Evolutionary conservation across 2,329 filamentous ascomycete genomes (phyloP), one percentile per base, ranked within the genome.

Genomic region (Rhynchosporium secalis): DNA sequence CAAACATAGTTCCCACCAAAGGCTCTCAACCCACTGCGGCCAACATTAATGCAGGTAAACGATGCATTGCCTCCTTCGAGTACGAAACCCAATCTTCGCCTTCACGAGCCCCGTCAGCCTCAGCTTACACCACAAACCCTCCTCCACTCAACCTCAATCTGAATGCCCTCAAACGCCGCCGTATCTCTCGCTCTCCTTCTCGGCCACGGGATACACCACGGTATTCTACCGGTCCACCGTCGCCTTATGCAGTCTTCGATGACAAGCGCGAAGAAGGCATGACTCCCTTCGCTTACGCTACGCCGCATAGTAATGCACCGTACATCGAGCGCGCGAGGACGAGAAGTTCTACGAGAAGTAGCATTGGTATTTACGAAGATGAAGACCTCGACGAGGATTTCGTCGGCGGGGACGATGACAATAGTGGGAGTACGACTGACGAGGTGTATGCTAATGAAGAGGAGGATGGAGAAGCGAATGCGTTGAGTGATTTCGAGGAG

Each of bases 221-320:
- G 31, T 83, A 80, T 78, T 86, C 81, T 62, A 73, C 72, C 29
- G 70, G 69, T 0, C 69, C 70, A 65, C 58, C 72, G 55, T 66
- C 71, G 62, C 60, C 76, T 0, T 74, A 68, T 46, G 41, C 65
- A 1, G 59, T 66, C 33, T 54, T 62, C 20, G 68, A 74, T n/a
- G 68, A 70, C 1, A 58, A 72, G n/a, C 48, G 46, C 3, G 63
- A 78, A 41, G 61, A 73, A 60, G 75, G 80, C 12, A 85, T 82
- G 0, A 88, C 87, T 0, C 80, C 80, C 1, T 86, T 86, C 66
- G 86, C 86, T n/a, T 92, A 92, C 70, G 88, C 88, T 2, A 93
- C 90, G 0, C 90, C 90, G 0, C 81, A 88, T 71, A 92, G 88
- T 70, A 87, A 86, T 64, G 83, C 79, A 3, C 80, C 84, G 2